Evolutionary conservation across 805 yeast species (phyloP).

Genomic region (Candida jianshihensis): DNA sequence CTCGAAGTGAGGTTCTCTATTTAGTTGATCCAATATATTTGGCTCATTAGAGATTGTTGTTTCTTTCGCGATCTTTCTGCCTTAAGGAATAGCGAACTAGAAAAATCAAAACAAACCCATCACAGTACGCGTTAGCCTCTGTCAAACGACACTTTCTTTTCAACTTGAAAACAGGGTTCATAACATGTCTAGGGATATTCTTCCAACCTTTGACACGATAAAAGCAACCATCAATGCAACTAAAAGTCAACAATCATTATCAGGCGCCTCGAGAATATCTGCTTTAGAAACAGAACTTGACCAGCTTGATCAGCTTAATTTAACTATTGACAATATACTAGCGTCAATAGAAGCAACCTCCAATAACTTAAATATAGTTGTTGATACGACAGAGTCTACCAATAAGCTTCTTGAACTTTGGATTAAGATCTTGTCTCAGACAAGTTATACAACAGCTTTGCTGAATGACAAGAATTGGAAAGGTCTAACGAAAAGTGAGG

Average conservation of each 20-base stretch:
- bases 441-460: conserved; percentile 44
- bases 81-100: no score
- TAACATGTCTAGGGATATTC: conserved; percentile 7
- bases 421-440: conserved; percentile 56
- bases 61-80: no score
- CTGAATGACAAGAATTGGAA: conserved; percentile 37
- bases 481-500: conserved; percentile 23
- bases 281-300: conserved; percentile 20
- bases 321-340: conserved; percentile 16
- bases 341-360: conserved; percentile 16
- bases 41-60: no score
- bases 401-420: conserved; percentile 48
- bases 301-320: conserved; percentile 16
- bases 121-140: no score
- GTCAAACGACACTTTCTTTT: no score
- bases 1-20: no score
- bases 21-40: no score
- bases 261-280: conserved; percentile 11
- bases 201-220: conserved; percentile 4
- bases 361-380: conserved; percentile 9
- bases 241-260: conserved; percentile 9
- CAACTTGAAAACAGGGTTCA: no score
- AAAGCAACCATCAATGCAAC: conserved; percentile 9
- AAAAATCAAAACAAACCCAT: no score
- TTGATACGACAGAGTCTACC: conserved; percentile 37